Evolutionary conservation across 306 rosid species (phyloP).

Genomic region (Lablab purpureus): DNA sequence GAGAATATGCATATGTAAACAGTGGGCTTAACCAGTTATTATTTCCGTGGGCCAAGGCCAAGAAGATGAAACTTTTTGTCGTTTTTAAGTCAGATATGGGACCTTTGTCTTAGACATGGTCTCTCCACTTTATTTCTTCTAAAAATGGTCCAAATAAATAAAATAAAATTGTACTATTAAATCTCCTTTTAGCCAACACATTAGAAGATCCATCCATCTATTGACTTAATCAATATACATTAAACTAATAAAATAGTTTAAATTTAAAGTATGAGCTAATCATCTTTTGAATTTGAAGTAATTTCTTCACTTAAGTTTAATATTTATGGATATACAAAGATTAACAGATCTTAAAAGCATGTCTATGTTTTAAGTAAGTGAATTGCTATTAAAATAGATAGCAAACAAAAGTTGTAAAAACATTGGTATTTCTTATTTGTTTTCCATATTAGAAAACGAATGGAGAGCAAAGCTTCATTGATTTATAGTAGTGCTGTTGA

Average conservation of each 20-base stretch:
- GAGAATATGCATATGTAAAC: background rate
- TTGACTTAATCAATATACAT: no score
- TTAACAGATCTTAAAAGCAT: no score
- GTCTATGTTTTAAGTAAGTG: no score
- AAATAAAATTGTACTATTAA: no score
- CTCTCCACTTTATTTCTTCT: background rate
- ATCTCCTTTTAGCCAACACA: no score
- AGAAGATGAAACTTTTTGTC: background rate
- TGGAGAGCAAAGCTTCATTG: background rate
- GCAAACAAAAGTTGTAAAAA: background rate
- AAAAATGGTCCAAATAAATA: background rate
- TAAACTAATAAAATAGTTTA: no score
- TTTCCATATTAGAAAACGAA: background rate
- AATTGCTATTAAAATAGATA: background rate
- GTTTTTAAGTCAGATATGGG: background rate
- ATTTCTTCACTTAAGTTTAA: no score
- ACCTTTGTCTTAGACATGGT: conserved; percentile 1
- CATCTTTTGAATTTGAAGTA: no score
- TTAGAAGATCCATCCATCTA: no score
- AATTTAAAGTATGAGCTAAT: no score
- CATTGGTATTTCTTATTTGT: background rate
- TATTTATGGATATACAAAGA: no score
- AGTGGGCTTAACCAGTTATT: background rate
- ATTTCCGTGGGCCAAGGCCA: no score
- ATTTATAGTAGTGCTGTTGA: background rate